Base-by-base conservation (phyloP, 2,329 filamentous ascomycete genomes). In the Helotiales sp. region DNA sequence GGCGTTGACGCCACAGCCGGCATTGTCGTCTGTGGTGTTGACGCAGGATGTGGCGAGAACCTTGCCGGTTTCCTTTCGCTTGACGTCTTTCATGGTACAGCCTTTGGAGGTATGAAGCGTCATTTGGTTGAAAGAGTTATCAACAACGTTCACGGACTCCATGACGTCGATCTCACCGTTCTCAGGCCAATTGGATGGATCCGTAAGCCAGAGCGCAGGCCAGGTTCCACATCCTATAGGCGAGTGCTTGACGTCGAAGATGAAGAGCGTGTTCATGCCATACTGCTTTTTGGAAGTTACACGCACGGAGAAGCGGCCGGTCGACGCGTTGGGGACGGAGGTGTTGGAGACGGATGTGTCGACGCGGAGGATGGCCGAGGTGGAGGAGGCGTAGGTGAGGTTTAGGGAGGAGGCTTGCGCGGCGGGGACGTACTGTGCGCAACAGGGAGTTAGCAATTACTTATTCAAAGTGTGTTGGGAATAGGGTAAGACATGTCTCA, bases 181-280 rank as follows among this genome's bases (percentile, higher is more conserved):
- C 5, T 76, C 72, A 3, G 89, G 89, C 89, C 89, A 77, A 78
- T 88, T 84, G 71, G 75, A 78, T 0, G 82, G 79, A 75, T 91
- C 89, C 0, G 83, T 82, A 6, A 91, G 80, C 89, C 89, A 91
- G 11, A 92, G 82, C 0, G 89, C 77, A 1, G 84, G 83, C 84
- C 84, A 86, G 32, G 79, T 82, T 55, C 81, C 84, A 66, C 84
- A 86, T 52, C 79, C 78, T 84, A 1, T 87, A 0, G 87, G 87
- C 80, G 88, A 88, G 70, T 89, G 86, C 13, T 77, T 79, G 17
- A 89, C 78, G 73, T 89, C 87, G 55, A 86, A 77, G 37, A 89
- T 82, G 70, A 89, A 82, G 40, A 89, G 81, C 6, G 84, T 86
- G 67, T 83, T 80, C 28, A 69, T 58, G 87, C 79, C 81, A 76